These are phyloP conservation scores for Pulveroboletus frians DNA, from an alignment of 768 basidiomycete genomes.

Conservation along the genomic window DNA sequence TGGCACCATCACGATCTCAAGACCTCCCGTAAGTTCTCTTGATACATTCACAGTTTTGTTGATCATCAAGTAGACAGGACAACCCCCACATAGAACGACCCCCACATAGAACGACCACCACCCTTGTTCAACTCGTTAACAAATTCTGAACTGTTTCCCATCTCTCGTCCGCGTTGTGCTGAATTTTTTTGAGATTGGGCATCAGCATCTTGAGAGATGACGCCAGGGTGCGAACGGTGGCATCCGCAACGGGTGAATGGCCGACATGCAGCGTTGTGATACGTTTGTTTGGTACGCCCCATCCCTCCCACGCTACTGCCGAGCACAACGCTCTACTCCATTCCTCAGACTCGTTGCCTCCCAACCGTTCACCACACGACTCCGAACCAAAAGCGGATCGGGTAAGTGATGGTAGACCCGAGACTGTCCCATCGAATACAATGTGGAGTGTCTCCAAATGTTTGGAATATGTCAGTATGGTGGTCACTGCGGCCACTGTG, in stretches of 20 bases:
- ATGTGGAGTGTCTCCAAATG: neutral
- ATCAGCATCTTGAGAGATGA: neutral
- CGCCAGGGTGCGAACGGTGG: neutral
- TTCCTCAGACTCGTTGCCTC: neutral
- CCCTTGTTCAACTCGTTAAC: neutral
- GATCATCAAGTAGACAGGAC: no score
- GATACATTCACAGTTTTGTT: no score
- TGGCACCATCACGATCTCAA: no score
- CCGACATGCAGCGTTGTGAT: neutral
- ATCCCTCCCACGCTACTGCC: neutral
- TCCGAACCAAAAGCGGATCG: no score
- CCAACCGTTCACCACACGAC: neutral
- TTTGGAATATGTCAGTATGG: neutral
- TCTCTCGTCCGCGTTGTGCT: neutral
- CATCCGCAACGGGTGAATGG: neutral
- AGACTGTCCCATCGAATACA: neutral
- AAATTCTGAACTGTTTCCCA: neutral
- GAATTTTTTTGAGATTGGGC: neutral
- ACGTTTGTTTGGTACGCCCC: neutral
- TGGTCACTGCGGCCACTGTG: neutral
- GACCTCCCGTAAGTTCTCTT: no score
- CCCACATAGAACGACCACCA: no score
- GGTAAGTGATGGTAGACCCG: neutral
- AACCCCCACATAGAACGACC: no score
- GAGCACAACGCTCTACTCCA: no score